These are phyloP conservation scores for Hibiscus trionum DNA, from an alignment of 345 rosid species.

Conservation along the genomic window DNA sequence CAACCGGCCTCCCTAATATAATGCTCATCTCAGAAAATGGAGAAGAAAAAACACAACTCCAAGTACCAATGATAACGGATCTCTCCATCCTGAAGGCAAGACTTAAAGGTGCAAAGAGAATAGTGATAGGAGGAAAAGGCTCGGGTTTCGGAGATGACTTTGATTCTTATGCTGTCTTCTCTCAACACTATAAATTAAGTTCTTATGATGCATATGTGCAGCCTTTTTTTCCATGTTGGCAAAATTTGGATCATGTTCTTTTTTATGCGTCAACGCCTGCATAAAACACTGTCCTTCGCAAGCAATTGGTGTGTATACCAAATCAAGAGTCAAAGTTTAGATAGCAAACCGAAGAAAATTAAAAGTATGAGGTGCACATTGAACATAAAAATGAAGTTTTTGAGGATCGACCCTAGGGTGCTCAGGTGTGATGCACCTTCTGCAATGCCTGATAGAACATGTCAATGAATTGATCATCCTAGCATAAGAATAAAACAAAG, in stretches of 20 bases:
- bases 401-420: background rate
- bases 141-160: background rate
- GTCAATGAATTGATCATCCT: conserved; percentile 66
- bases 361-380: background rate
- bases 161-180: background rate
- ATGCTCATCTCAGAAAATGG: background rate
- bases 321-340: background rate
- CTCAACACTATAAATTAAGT: background rate
- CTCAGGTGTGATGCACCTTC: conserved; percentile 43
- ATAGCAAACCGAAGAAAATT: background rate
- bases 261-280: background rate
- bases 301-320: background rate
- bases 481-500: conserved; percentile 8
- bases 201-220: background rate
- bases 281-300: background rate
- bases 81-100: background rate
- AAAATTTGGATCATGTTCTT: background rate
- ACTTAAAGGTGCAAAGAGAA: background rate
- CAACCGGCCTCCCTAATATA: background rate
- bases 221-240: background rate
- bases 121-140: background rate
- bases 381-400: conserved; percentile 2
- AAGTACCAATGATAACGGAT: background rate
- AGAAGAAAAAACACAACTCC: background rate
- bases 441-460: conserved; percentile 50